Base-by-base conservation (phyloP, 495 filamentous ascomycete genomes). In the Beverwykella pulmonaria region DNA sequence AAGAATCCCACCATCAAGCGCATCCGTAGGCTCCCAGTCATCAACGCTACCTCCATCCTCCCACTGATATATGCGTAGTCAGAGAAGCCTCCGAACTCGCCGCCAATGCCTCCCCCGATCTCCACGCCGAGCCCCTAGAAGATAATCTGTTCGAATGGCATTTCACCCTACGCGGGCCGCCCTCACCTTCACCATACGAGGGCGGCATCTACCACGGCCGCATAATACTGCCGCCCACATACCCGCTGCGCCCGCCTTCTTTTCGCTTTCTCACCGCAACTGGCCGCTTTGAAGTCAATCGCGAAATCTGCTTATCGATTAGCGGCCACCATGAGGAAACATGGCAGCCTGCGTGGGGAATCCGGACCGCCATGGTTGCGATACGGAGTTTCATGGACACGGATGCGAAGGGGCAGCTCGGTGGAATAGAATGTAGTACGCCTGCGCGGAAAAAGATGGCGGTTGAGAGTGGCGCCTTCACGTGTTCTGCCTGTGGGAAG, bases 131-230 rank as follows among this genome's bases (percentile, higher is more conserved):
- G 2, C 94, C 94, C 1, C 83, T 92, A 68, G 91, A 96, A 72
- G 78, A 84, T 50, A 91, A 97, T 79, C 89, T 98, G 65, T 96
- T 96, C 81, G 93, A 97, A 80, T 98, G 94, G 94, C 94, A 98
- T 83, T 98, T 98, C 84, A 98, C 94, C 0, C 79, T 98, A n/a
- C 85, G 87, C 53, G 94, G 94, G 0, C 94, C 94, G 0, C 94
- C 94, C 0, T 80, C 83, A 10, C 89, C 90, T 22, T 84, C 86
- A n/a, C 83, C 89, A 30, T 98, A 93, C 82, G 82, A 86, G 20
- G 69, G 74, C 9, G 94, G 94, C 23, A 83, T 96, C 71, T 98
- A 98, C 82, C 94, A 98, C 79, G 94, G 94, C 48, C 92, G 93
- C 71, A 98, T 98, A 75, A 82, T 91, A 39, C 87, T 98, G 19